These are phyloP conservation scores for Pseudogymnoascus sp. DNA, from an alignment of 2,329 filamentous ascomycete genomes.

Conservation along the genomic window DNA sequence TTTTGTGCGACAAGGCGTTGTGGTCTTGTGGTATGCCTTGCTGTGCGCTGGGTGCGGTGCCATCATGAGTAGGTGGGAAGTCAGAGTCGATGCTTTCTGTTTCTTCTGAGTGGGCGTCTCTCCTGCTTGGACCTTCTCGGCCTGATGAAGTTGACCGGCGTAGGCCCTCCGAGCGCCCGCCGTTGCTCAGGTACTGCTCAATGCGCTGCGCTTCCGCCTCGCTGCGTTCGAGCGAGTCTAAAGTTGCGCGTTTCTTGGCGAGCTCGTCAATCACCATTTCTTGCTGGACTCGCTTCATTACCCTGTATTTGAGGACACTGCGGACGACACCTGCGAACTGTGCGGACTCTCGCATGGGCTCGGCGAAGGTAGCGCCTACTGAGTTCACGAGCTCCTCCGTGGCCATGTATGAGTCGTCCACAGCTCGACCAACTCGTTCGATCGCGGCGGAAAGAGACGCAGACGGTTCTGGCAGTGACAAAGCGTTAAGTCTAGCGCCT, in stretches of 20 bases:
- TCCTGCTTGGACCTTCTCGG: slow-evolving; percentile 35
- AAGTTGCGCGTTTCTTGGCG: slow-evolving; percentile 69
- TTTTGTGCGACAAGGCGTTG: slow-evolving; percentile 53
- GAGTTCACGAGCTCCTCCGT: slow-evolving; percentile 84
- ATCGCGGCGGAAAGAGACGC: slow-evolving; percentile 85
- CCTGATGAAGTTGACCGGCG: slow-evolving; percentile 57
- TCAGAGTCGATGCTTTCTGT: slow-evolving; percentile 91
- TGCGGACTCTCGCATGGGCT: slow-evolving; percentile 95
- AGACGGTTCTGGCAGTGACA: slow-evolving; percentile 87
- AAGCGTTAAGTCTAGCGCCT: slow-evolving; percentile 92
- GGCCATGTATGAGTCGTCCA: slow-evolving; percentile 91
- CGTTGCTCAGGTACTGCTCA: slow-evolving; percentile 79
- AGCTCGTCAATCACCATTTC: slow-evolving; percentile 95
- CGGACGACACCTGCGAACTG: slow-evolving; percentile 95
- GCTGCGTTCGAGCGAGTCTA: slow-evolving; percentile 87
- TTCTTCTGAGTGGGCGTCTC: slow-evolving; percentile 52
- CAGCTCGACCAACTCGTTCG: slow-evolving; percentile 87
- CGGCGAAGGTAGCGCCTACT: slow-evolving; percentile 88
- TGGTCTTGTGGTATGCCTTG: slow-evolving; percentile 53
- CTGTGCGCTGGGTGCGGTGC: slow-evolving; percentile 63
- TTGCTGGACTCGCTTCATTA: slow-evolving; percentile 91
- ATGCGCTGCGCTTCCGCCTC: slow-evolving; percentile 89
- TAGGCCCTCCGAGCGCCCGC: slow-evolving; percentile 52
- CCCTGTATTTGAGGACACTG: slow-evolving; percentile 76
- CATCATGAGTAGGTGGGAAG: slow-evolving; percentile 82